Conservation (phyloP, 192 early-diverging fungal genomes). For the Umbelopsis vinacea region DNA sequence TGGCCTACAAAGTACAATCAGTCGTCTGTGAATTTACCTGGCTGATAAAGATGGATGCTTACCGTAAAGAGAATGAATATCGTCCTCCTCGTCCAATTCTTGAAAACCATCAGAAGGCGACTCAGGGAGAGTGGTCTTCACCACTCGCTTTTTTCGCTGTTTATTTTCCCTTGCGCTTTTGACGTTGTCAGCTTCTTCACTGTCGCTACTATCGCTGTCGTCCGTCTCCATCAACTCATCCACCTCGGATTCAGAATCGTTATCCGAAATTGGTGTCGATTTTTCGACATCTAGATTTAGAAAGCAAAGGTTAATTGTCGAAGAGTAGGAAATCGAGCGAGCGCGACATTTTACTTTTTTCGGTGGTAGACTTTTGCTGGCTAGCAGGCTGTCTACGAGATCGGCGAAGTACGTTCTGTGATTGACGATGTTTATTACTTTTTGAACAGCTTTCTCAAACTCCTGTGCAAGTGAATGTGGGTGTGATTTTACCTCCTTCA, state of each 20-base stretch:
- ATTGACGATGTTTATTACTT: not conserved
- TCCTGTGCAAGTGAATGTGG: not conserved
- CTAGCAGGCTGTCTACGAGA: not conserved
- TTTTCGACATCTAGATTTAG: not conserved
- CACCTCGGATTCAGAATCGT: not conserved
- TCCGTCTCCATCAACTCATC: conserved; percentile 9
- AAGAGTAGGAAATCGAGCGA: not conserved
- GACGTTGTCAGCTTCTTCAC: not conserved
- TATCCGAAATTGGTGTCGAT: not conserved
- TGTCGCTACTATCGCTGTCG: not conserved
- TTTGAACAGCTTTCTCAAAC: not conserved
- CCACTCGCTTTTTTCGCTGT: not conserved
- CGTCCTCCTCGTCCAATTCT: conserved; percentile 4
- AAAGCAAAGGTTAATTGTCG: not conserved
- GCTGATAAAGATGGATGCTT: not conserved
- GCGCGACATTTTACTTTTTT: not conserved
- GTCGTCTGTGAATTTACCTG: not conserved
- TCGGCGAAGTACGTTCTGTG: not conserved
- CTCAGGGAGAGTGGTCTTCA: not conserved
- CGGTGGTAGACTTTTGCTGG: not conserved
- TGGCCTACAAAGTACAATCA: conserved; percentile 31
- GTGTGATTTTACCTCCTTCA: not conserved
- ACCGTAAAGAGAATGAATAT: conserved; percentile 14
- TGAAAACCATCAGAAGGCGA: not conserved
- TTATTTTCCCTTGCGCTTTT: not conserved